These are phyloP conservation scores for Dissophora globulifera DNA, from an alignment of 192 early-diverging fungal genomes.

Conservation along the genomic window DNA sequence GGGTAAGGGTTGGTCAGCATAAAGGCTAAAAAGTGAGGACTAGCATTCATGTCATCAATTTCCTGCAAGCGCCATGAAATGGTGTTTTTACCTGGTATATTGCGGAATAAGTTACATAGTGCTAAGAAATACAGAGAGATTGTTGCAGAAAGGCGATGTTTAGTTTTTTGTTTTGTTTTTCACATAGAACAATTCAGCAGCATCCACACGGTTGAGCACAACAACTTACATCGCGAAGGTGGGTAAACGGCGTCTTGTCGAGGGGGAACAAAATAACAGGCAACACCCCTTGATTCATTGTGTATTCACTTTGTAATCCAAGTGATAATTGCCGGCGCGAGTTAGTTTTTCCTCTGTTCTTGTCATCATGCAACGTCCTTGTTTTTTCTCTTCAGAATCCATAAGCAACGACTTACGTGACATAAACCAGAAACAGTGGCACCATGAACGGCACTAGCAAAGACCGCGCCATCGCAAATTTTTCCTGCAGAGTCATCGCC, in stretches of 20 bases:
- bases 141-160: not conserved
- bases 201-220: too few species aligned
- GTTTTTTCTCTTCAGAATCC: not conserved
- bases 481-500: slow-evolving; percentile 44
- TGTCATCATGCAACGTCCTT: too few species aligned
- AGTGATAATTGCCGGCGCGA: too few species aligned
- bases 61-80: too few species aligned
- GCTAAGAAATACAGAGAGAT: slow-evolving; percentile 20
- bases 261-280: slow-evolving; percentile 53
- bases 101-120: slow-evolving; percentile 56
- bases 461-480: slow-evolving; percentile 31
- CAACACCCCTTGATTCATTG: slow-evolving; percentile 55
- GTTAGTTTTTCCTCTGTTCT: too few species aligned
- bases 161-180: too few species aligned
- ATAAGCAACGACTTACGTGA: slow-evolving; percentile 30
- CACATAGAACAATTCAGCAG: too few species aligned
- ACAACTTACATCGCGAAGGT: slow-evolving; percentile 51
- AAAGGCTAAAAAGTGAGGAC: not conserved
- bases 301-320: slow-evolving; percentile 55
- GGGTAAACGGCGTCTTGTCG: slow-evolving; percentile 51
- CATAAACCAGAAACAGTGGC: slow-evolving; percentile 55
- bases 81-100: slow-evolving; percentile 51
- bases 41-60: not conserved
- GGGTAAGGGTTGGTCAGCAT: not conserved
- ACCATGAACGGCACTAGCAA: slow-evolving; percentile 52